A percentile compares a stretch with the other conserved stretches of the same genome.
Evolutionary conservation across 768 basidiomycete species (phyloP).

Genomic region (Russula dissimulans): DNA sequence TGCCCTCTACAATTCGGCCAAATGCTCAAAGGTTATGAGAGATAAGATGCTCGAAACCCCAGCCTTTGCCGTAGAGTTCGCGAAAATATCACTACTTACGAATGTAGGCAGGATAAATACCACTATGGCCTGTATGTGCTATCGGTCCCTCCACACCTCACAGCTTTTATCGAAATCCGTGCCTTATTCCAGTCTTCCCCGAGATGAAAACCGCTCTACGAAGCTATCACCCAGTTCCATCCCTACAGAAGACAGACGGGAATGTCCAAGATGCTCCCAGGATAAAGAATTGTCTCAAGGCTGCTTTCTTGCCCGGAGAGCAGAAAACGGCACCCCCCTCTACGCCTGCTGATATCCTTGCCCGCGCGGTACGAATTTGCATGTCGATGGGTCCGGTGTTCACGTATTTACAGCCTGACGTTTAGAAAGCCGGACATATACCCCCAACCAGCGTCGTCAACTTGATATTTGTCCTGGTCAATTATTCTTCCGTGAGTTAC

Average conservation of each 20-base stretch:
- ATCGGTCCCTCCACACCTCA: not conserved
- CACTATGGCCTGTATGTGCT: conserved; percentile 70
- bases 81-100: conserved; percentile 75
- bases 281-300: conserved; percentile 86
- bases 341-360: conserved; percentile 65
- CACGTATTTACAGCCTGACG: conserved; percentile 5
- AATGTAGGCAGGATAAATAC: conserved; percentile 91
- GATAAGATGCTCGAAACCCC: conserved; percentile 82
- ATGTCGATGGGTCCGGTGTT: not conserved
- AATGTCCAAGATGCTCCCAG: conserved; percentile 88
- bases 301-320: conserved; percentile 65
- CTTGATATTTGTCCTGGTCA: conserved; percentile 73
- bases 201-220: conserved; percentile 89
- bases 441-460: conserved; percentile 86
- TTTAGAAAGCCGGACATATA: conserved; percentile 45
- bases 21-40: conserved; percentile 81
- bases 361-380: conserved; percentile 45
- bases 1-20: conserved; percentile 68
- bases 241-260: conserved; percentile 77
- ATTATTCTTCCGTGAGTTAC: conserved; percentile 60
- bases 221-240: conserved; percentile 88
- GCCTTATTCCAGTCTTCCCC: conserved; percentile 57
- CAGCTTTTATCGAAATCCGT: conserved; percentile 8
- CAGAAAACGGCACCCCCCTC: conserved; percentile 55
- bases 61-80: conserved; percentile 68